Evolutionary conservation across 495 filamentous ascomycete species (phyloP), one percentile per base, ranked within the genome.

Genomic region (Lasiosphaeriaceae sp.): DNA sequence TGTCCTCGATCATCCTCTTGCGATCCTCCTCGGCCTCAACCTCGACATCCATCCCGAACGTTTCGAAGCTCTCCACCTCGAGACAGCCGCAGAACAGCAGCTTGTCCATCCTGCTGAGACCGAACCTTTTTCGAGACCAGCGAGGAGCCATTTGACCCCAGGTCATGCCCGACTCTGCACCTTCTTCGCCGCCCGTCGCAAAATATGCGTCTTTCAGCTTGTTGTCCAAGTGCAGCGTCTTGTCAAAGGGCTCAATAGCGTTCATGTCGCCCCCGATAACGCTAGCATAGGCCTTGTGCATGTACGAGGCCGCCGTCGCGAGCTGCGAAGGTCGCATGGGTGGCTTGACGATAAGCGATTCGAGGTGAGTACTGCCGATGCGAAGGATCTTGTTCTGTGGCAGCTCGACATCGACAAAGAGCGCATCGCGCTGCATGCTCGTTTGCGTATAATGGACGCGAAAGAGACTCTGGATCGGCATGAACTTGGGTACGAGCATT

Each of bases 331-430:
- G 76, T 0, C 81, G 71, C 11, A 65, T 49, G 2, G 77, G 71
- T 0, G 76, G 76, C 0, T 72, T 58, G 1, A 59, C 47, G 0
- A 60, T 62, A 1, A 84, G 70, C 11, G 77, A 80, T 57, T 84
- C 82, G 17, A 83, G 76, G 57, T 85, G 82, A 4, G 79, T 74
- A 56, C 78, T 80, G 58, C 80, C 78, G 7, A 84, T 56, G 26
- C 80, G 71, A 0, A 83, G 37, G 0, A 57, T 63, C 34, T 49
- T 65, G 9, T 43, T 45, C 1, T 41, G 8, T 3, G 57, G 58
- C n/a, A 73, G 26, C 1, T 24, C 16, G 19, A 83, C 55, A 47
- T 84, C 81, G 24, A 80, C 72, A 48, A 82, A 81, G 0, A 83
- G 62, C 1, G 61, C 81, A 65, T 83, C 81, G 9, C 81, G 68